Evolutionary conservation across 2,329 filamentous ascomycete species (phyloP).

Genomic region (Mycogone perniciosa): DNA sequence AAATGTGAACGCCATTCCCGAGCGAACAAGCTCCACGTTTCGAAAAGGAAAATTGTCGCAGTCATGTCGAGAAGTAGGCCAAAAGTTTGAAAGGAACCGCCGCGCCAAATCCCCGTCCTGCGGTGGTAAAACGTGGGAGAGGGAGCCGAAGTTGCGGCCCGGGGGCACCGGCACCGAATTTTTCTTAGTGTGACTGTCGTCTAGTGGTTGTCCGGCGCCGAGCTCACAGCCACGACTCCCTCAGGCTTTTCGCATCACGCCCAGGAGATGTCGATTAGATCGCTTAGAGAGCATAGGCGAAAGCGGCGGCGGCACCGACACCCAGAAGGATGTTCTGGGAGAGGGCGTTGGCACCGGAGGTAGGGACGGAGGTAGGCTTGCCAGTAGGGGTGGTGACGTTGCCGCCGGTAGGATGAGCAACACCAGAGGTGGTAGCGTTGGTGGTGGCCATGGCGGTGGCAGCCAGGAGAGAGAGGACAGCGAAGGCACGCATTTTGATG

Average conservation of each 20-base stretch:
- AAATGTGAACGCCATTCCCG: too few species aligned
- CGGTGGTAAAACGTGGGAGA: neutral
- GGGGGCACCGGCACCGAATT: too few species aligned
- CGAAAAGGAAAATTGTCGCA: neutral
- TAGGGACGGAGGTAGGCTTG: slow-evolving; percentile 5
- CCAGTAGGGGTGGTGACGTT: slow-evolving; percentile 1
- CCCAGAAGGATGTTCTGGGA: slow-evolving; percentile 12
- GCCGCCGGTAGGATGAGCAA: slow-evolving; percentile 10
- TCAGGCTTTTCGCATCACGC: too few species aligned
- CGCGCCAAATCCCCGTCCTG: slow-evolving; percentile 2
- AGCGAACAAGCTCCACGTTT: too few species aligned
- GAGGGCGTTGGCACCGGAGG: slow-evolving; percentile 7
- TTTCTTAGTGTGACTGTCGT: too few species aligned
- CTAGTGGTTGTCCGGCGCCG: neutral
- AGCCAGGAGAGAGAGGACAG: slow-evolving; percentile 16
- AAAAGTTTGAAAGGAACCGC: neutral
- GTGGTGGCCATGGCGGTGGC: slow-evolving; percentile 10
- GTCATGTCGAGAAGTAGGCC: neutral
- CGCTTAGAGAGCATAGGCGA: slow-evolving; percentile 12
- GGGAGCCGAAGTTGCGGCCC: too few species aligned
- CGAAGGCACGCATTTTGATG: slow-evolving; percentile 17
- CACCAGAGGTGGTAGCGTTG: slow-evolving; percentile 1
- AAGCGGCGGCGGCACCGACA: slow-evolving; percentile 11
- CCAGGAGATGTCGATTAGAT: neutral
- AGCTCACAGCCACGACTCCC: neutral